Evolutionary conservation across 805 yeast species (phyloP).

Genomic region (Cyberlindnera sargentensis): DNA sequence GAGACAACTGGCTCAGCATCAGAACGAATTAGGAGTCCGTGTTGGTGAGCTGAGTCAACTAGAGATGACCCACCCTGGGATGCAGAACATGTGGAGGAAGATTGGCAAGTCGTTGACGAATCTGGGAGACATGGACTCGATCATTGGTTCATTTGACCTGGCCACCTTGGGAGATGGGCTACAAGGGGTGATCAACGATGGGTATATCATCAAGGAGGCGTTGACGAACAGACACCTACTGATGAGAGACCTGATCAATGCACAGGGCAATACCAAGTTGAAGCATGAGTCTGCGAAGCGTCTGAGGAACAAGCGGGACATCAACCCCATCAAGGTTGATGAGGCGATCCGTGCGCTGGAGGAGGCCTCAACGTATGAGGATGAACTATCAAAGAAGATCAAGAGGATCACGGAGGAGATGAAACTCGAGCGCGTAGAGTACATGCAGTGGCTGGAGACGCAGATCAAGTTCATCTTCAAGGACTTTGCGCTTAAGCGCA

Average conservation of each 20-base stretch:
- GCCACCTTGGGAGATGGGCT: slow-evolving; percentile 76
- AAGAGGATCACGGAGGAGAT: slow-evolving; percentile 81
- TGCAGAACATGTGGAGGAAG: slow-evolving; percentile 73
- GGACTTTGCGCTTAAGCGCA: slow-evolving; percentile 57
- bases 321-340: slow-evolving; percentile 84
- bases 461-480: slow-evolving; percentile 50
- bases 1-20: slow-evolving; percentile 45
- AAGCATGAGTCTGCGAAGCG: slow-evolving; percentile 68
- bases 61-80: slow-evolving; percentile 58
- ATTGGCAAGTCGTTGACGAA: slow-evolving; percentile 61
- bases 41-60: slow-evolving; percentile 32
- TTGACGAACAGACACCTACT: slow-evolving; percentile 85
- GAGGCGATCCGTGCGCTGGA: slow-evolving; percentile 80
- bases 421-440: slow-evolving; percentile 62
- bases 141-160: slow-evolving; percentile 63
- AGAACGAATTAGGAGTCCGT: slow-evolving; percentile 43
- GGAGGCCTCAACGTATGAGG: slow-evolving; percentile 69
- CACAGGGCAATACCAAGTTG: slow-evolving; percentile 65
- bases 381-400: slow-evolving; percentile 67
- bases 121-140: slow-evolving; percentile 70
- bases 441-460: slow-evolving; percentile 49
- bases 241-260: slow-evolving; percentile 80
- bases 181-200: slow-evolving; percentile 57
- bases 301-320: slow-evolving; percentile 62
- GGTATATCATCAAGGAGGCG: slow-evolving; percentile 86